phyloP scores from a whole-genome alignment of 805 yeast genomes.

The Blastobotrys americana region DNA sequence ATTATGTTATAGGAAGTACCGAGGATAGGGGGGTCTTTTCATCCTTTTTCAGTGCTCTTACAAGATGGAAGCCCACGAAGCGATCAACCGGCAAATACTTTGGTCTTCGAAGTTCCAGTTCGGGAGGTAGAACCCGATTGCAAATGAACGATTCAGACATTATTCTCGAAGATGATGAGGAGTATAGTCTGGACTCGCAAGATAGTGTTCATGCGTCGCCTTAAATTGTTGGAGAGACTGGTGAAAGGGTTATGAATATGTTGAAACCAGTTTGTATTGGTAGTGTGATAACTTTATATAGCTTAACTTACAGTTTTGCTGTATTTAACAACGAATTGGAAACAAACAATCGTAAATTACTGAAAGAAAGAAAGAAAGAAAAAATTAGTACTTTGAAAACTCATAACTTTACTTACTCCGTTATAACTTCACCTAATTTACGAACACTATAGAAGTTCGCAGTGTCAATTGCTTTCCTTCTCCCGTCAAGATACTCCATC shows the following conservation, averaged over 20 bases:
- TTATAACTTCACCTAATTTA: constrained; percentile 17
- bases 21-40: constrained; percentile 8
- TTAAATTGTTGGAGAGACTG: too few species aligned
- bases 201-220: too few species aligned
- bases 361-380: too few species aligned
- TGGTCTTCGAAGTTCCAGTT: background rate
- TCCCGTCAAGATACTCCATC: constrained; percentile 85
- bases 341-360: too few species aligned
- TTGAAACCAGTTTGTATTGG: too few species aligned
- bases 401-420: background rate
- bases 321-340: too few species aligned
- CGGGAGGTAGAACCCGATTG: background rate
- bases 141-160: background rate
- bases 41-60: constrained; percentile 16
- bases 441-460: constrained; percentile 54
- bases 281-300: too few species aligned
- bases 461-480: constrained; percentile 82
- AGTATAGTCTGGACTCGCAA: background rate
- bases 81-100: background rate
- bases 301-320: too few species aligned
- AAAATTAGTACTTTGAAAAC: too few species aligned
- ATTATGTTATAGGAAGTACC: constrained; percentile 5
- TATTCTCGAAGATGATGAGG: background rate
- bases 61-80: constrained; percentile 17
- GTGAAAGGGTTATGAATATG: too few species aligned